Evolutionary conservation across 495 filamentous ascomycete genomes (phyloP), one percentile per base, ranked within the genome.

Genomic region (Acidiella bohemica): DNA sequence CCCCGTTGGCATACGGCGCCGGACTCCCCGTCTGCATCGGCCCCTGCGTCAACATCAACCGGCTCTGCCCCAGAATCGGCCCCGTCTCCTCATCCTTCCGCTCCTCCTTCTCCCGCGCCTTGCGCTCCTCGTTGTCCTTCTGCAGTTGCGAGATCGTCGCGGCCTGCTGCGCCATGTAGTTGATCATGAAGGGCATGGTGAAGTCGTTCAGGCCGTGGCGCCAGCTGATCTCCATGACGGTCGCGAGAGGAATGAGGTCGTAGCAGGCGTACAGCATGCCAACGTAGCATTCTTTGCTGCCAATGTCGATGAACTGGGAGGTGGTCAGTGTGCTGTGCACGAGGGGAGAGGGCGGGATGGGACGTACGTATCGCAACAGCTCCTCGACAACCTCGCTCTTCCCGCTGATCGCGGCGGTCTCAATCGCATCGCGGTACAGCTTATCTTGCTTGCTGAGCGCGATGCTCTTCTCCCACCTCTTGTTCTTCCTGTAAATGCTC

Each of bases 151-250:
- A 76, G 47, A 99, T 80, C 16, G 88, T 77, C 22, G 78, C 75
- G 36, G 84, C 83, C 60, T 95, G 87, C 59, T 93, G 83, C 60
- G 75, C 79, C 52, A 96, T 71, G 62, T 86, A 78, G 67, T 95
- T 96, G 71, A 99, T 96, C 85, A 99, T 92, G 68, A 86, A 99
- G 12, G 92, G 92, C 92, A 99, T 96, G 41, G 88, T 92, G 67
- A 92, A 96, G 68, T 99, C 92, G 47, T 79, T 76, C 25, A 99
- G 78, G 38, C 86, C 84, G 59, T 92, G 70, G 51, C 92, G 87
- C 92, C 92, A 99, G 39, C 88, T 94, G 36, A 99, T 68, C 66
- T 99, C 92, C 66, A 99, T 75, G 42, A 96, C 79, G 29, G 85
- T 71, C 49, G 93, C 80, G 10, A 92, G 79, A 13, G 81, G 81